These are phyloP conservation scores for Crithidia bombi DNA, from an alignment of 208 protist genomes.

Conservation along the genomic window DNA sequence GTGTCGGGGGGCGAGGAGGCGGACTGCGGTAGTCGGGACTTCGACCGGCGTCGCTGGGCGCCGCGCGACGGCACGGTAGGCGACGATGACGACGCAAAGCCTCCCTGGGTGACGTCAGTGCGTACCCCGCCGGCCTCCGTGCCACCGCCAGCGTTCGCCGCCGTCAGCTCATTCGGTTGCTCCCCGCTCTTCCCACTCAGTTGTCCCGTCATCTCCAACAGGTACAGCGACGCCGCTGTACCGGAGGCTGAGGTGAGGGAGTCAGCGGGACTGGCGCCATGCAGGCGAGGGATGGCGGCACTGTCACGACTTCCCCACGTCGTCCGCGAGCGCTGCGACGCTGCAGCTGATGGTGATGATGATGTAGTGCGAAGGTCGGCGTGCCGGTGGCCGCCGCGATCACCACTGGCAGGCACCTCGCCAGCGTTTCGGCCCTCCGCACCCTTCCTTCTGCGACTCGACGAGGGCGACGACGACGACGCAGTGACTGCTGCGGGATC, in stretches of 20 bases:
- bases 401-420: no score
- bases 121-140: background rate
- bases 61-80: background rate
- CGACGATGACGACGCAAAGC: background rate
- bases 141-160: background rate
- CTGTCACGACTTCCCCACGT: background rate
- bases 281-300: background rate
- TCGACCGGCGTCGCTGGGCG: conserved; percentile 6
- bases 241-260: conserved; percentile 14
- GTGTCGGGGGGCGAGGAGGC: background rate
- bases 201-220: conserved; percentile 22
- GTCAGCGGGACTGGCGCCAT: conserved; percentile 9
- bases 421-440: no score
- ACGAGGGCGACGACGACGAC: no score
- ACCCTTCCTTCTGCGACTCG: no score
- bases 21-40: background rate
- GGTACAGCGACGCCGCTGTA: conserved; percentile 15
- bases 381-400: background rate
- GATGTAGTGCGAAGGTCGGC: background rate
- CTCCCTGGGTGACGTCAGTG: background rate
- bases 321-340: background rate
- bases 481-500: no score
- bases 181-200: conserved; percentile 3
- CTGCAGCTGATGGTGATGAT: background rate
- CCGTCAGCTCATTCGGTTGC: background rate